Base-by-base conservation (phyloP, 2,329 filamentous ascomycete species). In the Cephalotrichum gorgonifer region DNA sequence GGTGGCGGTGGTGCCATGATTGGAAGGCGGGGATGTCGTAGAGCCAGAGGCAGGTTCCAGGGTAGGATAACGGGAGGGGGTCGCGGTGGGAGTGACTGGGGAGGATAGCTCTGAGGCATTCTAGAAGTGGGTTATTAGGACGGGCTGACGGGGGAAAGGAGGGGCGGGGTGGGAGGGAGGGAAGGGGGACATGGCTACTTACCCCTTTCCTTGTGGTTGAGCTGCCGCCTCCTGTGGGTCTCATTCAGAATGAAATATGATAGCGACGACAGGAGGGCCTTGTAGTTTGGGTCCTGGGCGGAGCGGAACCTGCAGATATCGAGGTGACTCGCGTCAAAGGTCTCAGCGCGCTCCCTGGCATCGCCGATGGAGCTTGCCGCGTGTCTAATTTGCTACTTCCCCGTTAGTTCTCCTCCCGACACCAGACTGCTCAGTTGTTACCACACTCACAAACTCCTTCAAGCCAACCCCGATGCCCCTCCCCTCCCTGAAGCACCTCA, bases 291-390 rank as follows among this genome's bases (percentile, higher is more conserved):
- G 35, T 64, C 59, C 3, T 60, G 54, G 1, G 52, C 52, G 0
- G 59, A 62, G 1, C 31, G 56, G 47, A 69, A 71, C 49, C 63
- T 66, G 56, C 66, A 69, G 56, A 72, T 64, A 26, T 64, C 60
- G 1, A 64, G 60, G 51, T 71, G 69, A 4, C 63, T 62, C 6
- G 67, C 65, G 22, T 65, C 60, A 20, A 72, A 55, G 0, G 57
- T 58, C 50, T 64, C 62, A 4, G 58, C 57, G 2, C 51, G 51
- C 44, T 66, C 64, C 6, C 59, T 53, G 1, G 58, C 54, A 20
- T 62, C 59, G 1, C 59, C 63, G n/a, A 65, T 48, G 26, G 55
- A 60, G 46, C 58, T 60, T 2, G 61, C 54, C 26, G 60, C 54
- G 20, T 30, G 35, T 15, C 47, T n/a, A 12, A 49, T 27, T 28